A percentile compares a stretch with the other conserved stretches of the same genome.
These are phyloP conservation scores for Hansenula anomala DNA, from an alignment of 1,139 yeast genomes.

Conservation along the genomic window DNA sequence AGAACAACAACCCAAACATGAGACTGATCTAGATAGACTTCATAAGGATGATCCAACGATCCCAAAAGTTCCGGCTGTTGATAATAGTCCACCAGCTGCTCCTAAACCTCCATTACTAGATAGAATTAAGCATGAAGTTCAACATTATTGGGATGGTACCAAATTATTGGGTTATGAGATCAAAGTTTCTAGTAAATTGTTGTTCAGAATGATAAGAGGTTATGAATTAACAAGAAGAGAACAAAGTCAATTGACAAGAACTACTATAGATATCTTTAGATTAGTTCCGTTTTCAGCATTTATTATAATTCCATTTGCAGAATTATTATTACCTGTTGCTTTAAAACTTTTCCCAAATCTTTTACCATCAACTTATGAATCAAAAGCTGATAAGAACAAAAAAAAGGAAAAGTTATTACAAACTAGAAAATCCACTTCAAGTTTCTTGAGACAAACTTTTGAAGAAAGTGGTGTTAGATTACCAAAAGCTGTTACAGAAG, in stretches of 20 bases:
- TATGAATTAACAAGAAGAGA: conserved; percentile 92
- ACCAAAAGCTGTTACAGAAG: conserved; percentile 57
- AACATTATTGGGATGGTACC: conserved; percentile 95
- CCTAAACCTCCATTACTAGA: conserved; percentile 62
- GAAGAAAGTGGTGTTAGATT: conserved; percentile 62
- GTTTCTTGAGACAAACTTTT: conserved; percentile 72
- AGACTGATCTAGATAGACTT: conserved; percentile 31
- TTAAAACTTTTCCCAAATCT: conserved; percentile 87
- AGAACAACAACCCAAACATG: conserved; percentile 2
- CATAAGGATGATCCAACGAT: conserved; percentile 41
- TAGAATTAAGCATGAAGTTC: conserved; percentile 82
- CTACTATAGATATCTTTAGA: conserved; percentile 79
- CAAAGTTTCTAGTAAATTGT: conserved; percentile 76
- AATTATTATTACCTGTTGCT: conserved; percentile 83
- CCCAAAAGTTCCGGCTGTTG: conserved; percentile 2
- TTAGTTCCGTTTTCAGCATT: conserved; percentile 92
- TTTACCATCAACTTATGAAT: conserved; percentile 92
- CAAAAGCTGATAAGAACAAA: conserved; percentile 64
- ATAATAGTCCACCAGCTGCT: neutral
- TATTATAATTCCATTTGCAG: conserved; percentile 90
- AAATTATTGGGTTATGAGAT: conserved; percentile 88
- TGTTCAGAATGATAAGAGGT: conserved; percentile 84
- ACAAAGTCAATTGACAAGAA: conserved; percentile 79
- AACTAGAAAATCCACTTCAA: conserved; percentile 78
- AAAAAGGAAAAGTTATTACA: conserved; percentile 65